A percentile compares a stretch with the other conserved stretches of the same genome.
Evolutionary conservation across 345 rosid species (phyloP).

Genomic region (Corchorus capsularis): DNA sequence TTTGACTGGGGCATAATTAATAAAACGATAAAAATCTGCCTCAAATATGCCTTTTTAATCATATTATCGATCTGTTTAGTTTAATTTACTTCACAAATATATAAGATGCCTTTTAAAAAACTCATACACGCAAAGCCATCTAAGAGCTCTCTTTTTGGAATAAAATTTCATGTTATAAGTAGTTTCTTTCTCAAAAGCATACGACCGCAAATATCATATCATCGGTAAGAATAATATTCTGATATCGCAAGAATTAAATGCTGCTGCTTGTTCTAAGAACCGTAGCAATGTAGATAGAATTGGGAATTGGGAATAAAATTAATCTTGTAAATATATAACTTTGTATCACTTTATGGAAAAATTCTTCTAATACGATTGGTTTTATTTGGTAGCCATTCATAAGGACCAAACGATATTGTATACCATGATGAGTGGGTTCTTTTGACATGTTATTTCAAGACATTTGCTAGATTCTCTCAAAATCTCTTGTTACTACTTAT

Average conservation of each 20-base stretch:
- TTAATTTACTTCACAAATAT: not conserved
- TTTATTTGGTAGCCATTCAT: not conserved
- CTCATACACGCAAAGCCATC: too few relatives aligned
- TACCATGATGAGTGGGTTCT: not conserved
- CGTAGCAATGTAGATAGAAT: not conserved
- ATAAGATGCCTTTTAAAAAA: too few relatives aligned
- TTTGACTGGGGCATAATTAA: not conserved
- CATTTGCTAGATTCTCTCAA: not conserved
- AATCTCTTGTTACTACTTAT: not conserved
- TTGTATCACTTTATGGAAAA: not conserved
- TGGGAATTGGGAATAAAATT: constrained; percentile 5
- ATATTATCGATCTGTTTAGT: too few relatives aligned
- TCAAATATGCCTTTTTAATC: not conserved
- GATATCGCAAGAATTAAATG: not conserved
- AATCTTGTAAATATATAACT: not conserved
- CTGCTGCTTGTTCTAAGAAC: not conserved
- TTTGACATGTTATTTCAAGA: constrained; percentile 5
- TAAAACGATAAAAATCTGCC: not conserved
- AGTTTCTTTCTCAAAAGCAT: not conserved
- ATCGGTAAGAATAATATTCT: not conserved
- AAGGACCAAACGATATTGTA: not conserved
- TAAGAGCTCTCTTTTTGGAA: not conserved
- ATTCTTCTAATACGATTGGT: not conserved
- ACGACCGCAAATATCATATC: not conserved
- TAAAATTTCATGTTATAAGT: not conserved